phyloP scores from a whole-genome alignment of 306 rosid species.

The Quercus variabilis region DNA sequence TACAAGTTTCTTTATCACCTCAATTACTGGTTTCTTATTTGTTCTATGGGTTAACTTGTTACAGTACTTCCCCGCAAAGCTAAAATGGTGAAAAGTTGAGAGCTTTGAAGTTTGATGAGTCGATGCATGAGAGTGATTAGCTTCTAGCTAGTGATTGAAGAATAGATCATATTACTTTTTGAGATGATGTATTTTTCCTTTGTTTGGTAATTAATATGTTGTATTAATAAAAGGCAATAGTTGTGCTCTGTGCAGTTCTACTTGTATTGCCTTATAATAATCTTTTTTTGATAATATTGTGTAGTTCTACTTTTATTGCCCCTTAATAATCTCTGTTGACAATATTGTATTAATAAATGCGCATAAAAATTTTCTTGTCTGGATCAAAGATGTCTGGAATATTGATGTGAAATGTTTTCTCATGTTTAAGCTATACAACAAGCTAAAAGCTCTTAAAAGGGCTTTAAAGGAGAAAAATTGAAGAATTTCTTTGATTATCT shows the following conservation, averaged over 20 bases:
- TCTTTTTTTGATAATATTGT: neutral
- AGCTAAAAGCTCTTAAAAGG: too few relatives aligned
- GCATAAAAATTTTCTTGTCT: too few relatives aligned
- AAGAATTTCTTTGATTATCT: too few relatives aligned
- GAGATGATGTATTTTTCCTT: slow-evolving; percentile 4
- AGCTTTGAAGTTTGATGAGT: neutral
- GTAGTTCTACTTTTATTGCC: neutral
- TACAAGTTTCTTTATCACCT: neutral
- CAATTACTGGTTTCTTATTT: neutral
- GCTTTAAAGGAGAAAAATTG: too few relatives aligned
- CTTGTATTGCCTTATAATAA: neutral
- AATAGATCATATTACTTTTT: slow-evolving; percentile 7
- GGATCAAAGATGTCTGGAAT: too few relatives aligned
- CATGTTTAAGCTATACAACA: too few relatives aligned
- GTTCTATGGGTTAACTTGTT: neutral
- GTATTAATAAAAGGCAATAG: slow-evolving; percentile 10
- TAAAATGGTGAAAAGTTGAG: slow-evolving; percentile 57
- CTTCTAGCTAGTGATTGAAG: neutral
- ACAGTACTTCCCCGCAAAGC: slow-evolving; percentile 81
- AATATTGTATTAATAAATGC: too few relatives aligned
- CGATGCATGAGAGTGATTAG: neutral
- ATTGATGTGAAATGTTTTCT: too few relatives aligned
- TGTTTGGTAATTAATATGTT: neutral
- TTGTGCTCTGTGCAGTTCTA: neutral
- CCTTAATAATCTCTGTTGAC: neutral